phyloP scores from a whole-genome alignment of 257 asterid species.

The Misopates orontium region DNA sequence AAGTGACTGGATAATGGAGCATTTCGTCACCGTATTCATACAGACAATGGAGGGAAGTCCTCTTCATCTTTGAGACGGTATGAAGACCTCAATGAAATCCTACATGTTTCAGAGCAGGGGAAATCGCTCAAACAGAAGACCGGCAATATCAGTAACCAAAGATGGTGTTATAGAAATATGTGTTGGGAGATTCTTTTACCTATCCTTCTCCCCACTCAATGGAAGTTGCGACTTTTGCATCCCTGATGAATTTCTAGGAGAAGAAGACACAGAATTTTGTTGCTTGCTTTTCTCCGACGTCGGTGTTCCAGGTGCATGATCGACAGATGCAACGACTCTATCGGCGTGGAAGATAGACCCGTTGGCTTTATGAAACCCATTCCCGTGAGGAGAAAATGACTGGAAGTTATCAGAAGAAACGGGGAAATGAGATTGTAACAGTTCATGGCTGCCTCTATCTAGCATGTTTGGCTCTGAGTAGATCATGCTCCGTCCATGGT shows the following conservation, averaged over 20 bases:
- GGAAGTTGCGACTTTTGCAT: conserved; percentile 36
- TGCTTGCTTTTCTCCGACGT: conserved; percentile 36
- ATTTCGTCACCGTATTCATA: conserved; percentile 27
- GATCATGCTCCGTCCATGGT: conserved; percentile 32
- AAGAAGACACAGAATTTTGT: conserved; percentile 31
- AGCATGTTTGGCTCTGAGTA: conserved; percentile 36
- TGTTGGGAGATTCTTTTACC: conserved; percentile 44
- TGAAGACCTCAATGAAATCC: conserved; percentile 56
- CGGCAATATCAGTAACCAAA: conserved; percentile 36
- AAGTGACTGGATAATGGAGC: conserved; percentile 22
- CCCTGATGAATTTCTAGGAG: conserved; percentile 36
- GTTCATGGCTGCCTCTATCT: conserved; percentile 48
- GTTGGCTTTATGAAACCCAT: conserved; percentile 33
- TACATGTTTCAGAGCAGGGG: conserved; percentile 43
- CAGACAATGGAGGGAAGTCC: conserved; percentile 78
- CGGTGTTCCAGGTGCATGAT: conserved; percentile 29
- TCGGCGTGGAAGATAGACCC: conserved; percentile 37
- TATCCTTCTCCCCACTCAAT: conserved; percentile 44
- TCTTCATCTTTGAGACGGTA: conserved; percentile 79
- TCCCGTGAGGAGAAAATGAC: conserved; percentile 42
- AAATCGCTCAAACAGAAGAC: conserved; percentile 36
- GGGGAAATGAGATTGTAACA: conserved; percentile 31
- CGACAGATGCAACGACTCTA: conserved; percentile 40
- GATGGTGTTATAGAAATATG: conserved; percentile 15
- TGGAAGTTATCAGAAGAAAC: conserved; percentile 31